Percentiles rank a stretch among this genome's conserved stretches.
phyloP scores from a whole-genome alignment of 2,329 filamentous ascomycete species.

The Hymenoscyphus infarciens region DNA sequence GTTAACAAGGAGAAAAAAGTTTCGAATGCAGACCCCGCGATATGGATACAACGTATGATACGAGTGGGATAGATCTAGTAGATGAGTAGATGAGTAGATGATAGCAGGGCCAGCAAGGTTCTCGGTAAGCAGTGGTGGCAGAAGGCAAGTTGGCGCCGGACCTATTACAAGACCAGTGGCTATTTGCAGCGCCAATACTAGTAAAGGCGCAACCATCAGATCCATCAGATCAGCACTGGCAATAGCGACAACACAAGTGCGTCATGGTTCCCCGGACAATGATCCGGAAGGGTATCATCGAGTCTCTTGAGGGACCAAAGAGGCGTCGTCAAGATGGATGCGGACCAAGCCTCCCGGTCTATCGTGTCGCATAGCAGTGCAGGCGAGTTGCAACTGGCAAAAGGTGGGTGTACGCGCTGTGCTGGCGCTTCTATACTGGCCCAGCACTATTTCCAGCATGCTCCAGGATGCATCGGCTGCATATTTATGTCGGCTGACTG shows the following conservation, averaged over 20 bases:
- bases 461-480: conserved; percentile 1
- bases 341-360: not conserved
- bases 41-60: not conserved
- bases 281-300: not conserved
- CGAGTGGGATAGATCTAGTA: conserved; percentile 7
- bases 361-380: not conserved
- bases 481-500: conserved; percentile 14
- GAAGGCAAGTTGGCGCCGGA: conserved; percentile 4
- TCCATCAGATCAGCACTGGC: conserved; percentile 3
- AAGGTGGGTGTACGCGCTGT: conserved; percentile 4
- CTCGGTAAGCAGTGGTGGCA: not conserved
- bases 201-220: not conserved
- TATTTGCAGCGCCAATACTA: conserved; percentile 20
- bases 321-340: not conserved
- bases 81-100: no score
- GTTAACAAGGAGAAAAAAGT: conserved; percentile 16
- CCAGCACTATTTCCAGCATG: conserved; percentile 13
- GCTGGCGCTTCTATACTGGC: conserved; percentile 11
- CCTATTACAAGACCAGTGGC: conserved; percentile 12
- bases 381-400: not conserved
- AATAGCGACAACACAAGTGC: conserved; percentile 5
- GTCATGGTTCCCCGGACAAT: conserved; percentile 12
- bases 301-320: conserved; percentile 7
- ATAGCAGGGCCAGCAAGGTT: not conserved
- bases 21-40: conserved; percentile 17